Percentiles rank a stretch among this genome's conserved stretches.
These are phyloP conservation scores for Oryza officinalis DNA, from an alignment of 176 grass and related monocot species.

Conservation along the genomic window DNA sequence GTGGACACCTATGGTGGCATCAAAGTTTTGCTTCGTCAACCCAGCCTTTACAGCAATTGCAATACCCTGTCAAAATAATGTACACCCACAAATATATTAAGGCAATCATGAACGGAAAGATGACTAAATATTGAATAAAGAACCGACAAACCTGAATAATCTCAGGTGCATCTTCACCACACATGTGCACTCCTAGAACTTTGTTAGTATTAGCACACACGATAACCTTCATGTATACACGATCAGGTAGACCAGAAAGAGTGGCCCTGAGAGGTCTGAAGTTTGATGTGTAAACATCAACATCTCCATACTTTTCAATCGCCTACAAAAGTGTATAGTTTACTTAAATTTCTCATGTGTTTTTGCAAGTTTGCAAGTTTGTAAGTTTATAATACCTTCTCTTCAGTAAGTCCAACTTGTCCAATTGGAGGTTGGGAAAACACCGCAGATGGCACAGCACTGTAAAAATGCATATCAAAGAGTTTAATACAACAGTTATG, in stretches of 20 bases:
- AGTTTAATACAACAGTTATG: neutral
- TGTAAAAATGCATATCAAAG: constrained; percentile 36
- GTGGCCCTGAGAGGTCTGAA: constrained; percentile 80
- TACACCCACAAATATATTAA: constrained; percentile 8
- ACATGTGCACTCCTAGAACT: constrained; percentile 81
- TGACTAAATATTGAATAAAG: neutral
- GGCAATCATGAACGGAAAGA: neutral
- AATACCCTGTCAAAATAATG: constrained; percentile 47
- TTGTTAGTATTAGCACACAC: constrained; percentile 67
- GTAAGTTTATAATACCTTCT: constrained; percentile 42
- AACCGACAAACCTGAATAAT: constrained; percentile 68
- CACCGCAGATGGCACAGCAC: constrained; percentile 74
- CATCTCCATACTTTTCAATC: constrained; percentile 56
- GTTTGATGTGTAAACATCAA: constrained; percentile 69
- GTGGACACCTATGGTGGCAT: constrained; percentile 72
- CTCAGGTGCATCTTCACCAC: constrained; percentile 80
- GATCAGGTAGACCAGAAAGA: constrained; percentile 76
- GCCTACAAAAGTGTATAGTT: constrained; percentile 37
- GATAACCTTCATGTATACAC: constrained; percentile 72
- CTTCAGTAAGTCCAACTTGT: constrained; percentile 81
- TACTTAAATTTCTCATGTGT: constrained; percentile 7
- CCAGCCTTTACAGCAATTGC: constrained; percentile 86
- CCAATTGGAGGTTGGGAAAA: constrained; percentile 85
- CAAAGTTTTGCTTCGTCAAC: constrained; percentile 76
- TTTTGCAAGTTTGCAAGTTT: neutral